Evolutionary conservation across 306 rosid genomes (phyloP), one percentile per base, ranked within the genome.

Genomic region (Cucumis melo): DNA sequence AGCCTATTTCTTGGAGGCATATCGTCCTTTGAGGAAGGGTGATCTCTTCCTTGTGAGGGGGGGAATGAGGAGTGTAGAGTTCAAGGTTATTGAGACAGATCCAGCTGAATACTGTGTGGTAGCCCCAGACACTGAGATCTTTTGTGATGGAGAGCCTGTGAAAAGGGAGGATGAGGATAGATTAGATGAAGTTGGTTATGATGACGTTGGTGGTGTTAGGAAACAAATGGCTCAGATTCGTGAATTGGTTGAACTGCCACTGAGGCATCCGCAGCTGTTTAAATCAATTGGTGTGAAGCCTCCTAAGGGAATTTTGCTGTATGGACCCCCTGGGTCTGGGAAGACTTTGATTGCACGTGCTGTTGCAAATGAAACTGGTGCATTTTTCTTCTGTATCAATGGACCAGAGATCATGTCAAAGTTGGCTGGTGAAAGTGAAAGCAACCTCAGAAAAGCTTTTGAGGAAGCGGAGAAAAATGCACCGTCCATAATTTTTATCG

Each of bases 401-500:
- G 97, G 97, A 48, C 98, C 97, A 1, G 93, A 94, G 83, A 94
- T 94, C 80, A 91, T 94, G 98, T 94, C 98, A 9, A 94, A 91
- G 59, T 75, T 91, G 76, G 98, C 98, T 10, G 97, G 98, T 64
- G 98, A 94, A 85, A 94, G 97, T 86, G 97, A 94, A 80, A 94
- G 97, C 85, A 94, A 94, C 83, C 91, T 94, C 59, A 87, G 95
- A 83, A 92, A 94, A 86, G 98, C 98, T 81, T 94, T 94, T 77
- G 97, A 94, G 87, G 98, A 94, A 88, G 98, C 98, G 0, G 96
- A 94, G 85, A 94, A 94, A 90, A 94, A 94, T 89, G 98, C 98
- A 23, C 98, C 98, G 11, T 94, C 98, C 10, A 94, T 94, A 62
- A 94, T 94, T 62, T 94, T 94, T 70, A 90, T 94, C 55, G 98